These are phyloP conservation scores for Candida insectalens DNA, from an alignment of 805 yeast genomes.

Conservation along the genomic window DNA sequence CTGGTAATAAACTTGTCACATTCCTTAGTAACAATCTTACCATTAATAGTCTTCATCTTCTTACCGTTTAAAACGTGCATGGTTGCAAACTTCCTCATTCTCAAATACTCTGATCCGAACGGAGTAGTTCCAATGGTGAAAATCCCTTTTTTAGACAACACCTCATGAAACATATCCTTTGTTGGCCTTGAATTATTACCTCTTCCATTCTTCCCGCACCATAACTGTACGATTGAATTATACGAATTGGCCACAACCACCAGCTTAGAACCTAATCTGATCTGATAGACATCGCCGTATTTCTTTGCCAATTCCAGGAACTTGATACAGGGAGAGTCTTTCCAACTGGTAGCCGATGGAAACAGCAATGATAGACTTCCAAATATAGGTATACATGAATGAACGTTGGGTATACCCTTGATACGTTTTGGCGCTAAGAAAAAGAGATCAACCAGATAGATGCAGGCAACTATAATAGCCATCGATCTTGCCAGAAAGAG, in stretches of 20 bases:
- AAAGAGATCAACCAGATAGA: slow-evolving; percentile 2
- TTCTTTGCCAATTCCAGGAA: slow-evolving; percentile 35
- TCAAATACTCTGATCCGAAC: slow-evolving; percentile 34
- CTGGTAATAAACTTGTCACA: slow-evolving; percentile 19
- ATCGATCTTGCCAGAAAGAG: too few species aligned
- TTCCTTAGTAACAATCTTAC: slow-evolving; percentile 29
- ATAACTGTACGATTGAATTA: slow-evolving; percentile 41
- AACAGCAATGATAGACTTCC: slow-evolving; percentile 16
- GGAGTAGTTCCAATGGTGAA: slow-evolving; percentile 64
- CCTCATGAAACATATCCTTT: slow-evolving; percentile 56
- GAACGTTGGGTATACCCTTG: slow-evolving; percentile 13
- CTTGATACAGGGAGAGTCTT: slow-evolving; percentile 34
- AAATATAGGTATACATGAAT: slow-evolving; percentile 17
- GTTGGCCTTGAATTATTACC: slow-evolving; percentile 61
- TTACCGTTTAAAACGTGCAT: slow-evolving; percentile 30
- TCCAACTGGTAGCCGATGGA: slow-evolving; percentile 13
- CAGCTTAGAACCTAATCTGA: slow-evolving; percentile 46
- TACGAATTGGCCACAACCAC: slow-evolving; percentile 62
- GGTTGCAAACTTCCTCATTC: slow-evolving; percentile 39
- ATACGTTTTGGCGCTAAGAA: slow-evolving; percentile 6
- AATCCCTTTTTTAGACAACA: slow-evolving; percentile 45
- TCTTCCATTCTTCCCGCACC: slow-evolving; percentile 36
- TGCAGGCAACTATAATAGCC: background rate
- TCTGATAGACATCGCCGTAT: slow-evolving; percentile 46
- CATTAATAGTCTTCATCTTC: slow-evolving; percentile 23